Evolutionary conservation across 140 eudicot species (phyloP), one percentile per base, ranked within the genome.

Genomic region (Cichorium intybus): DNA sequence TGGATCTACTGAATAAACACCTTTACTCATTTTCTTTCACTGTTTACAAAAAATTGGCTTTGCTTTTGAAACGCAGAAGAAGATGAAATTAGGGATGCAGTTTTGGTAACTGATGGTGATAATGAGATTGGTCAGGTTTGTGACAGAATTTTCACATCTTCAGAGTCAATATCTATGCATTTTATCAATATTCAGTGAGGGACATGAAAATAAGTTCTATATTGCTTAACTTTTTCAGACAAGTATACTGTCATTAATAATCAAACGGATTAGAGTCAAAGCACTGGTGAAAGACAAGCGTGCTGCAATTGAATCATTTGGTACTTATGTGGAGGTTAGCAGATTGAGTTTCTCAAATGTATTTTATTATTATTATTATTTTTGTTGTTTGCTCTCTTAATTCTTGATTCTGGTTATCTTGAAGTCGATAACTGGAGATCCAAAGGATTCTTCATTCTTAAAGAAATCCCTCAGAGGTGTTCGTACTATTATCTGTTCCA

Each of bases 111-210:
- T 0, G 99, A 93, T 78, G 99, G 99, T 22, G 99, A 93, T 64
- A 83, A 68, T 71, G 99, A 88, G 60, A 79, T 93, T 71, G 97
- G 99, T 61, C 99, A 93, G 97, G 99, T 93, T 66, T 69, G 80
- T 70, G 47, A 67, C 39, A 23, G 6, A 18, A 27, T 16, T 4
- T 15, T 57, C 23, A 24, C 50, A 24, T 18, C 31, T 61, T 60
- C 49, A 26, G 15, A 12, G 43, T 51, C 20, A 24, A 29, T 7
- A 39, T 57, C 26, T 37, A 15, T 33, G n/a, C 7, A 6, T 62
- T 72, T 18, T 28, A 22, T 48, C 23, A 59, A 17, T 21, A 47
- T 70, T 49, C 10, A 16, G 69, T 23, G 43, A 4, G 8, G 27
- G 33, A 55, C 31, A 48, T 56, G 21, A 21, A 48, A 39, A 21